Conservation (phyloP, 140 eudicot genomes). For the Ambrosia hybrid region DNA sequence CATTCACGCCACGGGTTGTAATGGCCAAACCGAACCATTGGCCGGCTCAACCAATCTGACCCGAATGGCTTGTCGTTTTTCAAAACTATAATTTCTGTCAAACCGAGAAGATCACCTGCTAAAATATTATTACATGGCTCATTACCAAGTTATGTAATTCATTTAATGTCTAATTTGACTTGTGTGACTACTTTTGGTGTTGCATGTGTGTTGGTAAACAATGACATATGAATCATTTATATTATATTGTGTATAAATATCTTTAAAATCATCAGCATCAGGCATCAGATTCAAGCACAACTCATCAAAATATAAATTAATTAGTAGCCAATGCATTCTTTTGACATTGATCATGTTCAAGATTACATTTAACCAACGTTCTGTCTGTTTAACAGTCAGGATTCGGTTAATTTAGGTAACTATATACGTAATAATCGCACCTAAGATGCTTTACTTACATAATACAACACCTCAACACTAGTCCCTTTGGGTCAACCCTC, state of each 20-base stretch:
- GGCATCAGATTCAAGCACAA: slow-evolving; percentile 6
- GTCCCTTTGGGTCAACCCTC: slow-evolving; percentile 68
- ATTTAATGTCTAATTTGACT: background rate
- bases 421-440: slow-evolving; percentile 31
- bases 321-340: slow-evolving; percentile 29
- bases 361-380: slow-evolving; percentile 41
- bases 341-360: slow-evolving; percentile 23
- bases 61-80: background rate
- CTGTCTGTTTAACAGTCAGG: slow-evolving; percentile 28
- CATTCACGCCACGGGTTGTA: too few relatives aligned
- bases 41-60: background rate
- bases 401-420: slow-evolving; percentile 39
- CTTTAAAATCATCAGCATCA: slow-evolving; percentile 6
- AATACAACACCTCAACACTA: slow-evolving; percentile 63
- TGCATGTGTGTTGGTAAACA: slow-evolving; percentile 6
- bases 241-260: background rate
- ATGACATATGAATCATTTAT: background rate
- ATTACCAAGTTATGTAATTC: background rate
- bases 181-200: background rate
- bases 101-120: background rate
- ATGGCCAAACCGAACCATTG: too few relatives aligned
- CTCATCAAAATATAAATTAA: slow-evolving; percentile 13
- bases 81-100: background rate
- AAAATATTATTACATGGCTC: background rate
- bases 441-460: slow-evolving; percentile 37